phyloP scores from a whole-genome alignment of 768 basidiomycete genomes.

The Auriscalpium orientale region DNA sequence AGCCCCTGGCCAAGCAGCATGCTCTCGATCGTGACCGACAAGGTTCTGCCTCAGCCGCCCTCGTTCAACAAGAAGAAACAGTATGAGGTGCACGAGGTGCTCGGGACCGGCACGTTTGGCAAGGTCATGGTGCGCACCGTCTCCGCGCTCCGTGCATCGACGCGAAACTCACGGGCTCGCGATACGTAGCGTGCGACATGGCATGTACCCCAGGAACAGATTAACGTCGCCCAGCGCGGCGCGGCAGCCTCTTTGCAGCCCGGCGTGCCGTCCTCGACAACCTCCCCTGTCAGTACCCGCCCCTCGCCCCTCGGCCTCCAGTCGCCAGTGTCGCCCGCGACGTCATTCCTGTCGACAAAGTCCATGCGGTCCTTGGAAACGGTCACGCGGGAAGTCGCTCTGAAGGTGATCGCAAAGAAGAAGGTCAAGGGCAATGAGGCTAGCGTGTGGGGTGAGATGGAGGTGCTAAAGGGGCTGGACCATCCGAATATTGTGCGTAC shows the following conservation, averaged over 20 bases:
- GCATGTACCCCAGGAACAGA: constrained; percentile 61
- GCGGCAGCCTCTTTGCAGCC: constrained; percentile 33
- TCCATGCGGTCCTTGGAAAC: constrained; percentile 16
- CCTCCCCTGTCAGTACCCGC: background rate
- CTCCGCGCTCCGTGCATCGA: background rate
- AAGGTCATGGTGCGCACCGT: constrained; percentile 63
- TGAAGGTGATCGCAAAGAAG: constrained; percentile 93
- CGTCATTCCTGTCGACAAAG: constrained; percentile 19
- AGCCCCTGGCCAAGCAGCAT: background rate
- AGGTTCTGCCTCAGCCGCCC: constrained; percentile 73
- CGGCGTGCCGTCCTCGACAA: constrained; percentile 3
- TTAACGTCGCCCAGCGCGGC: constrained; percentile 48
- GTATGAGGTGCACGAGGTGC: constrained; percentile 62
- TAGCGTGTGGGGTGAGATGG: constrained; percentile 90
- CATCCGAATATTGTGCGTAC: constrained; percentile 82
- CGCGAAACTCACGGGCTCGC: background rate
- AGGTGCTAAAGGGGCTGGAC: constrained; percentile 80
- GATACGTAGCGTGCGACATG: constrained; percentile 60
- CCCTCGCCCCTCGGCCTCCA: background rate
- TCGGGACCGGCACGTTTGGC: constrained; percentile 85
- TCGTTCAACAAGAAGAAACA: constrained; percentile 83
- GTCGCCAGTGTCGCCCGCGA: constrained; percentile 17
- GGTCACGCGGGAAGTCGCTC: constrained; percentile 64
- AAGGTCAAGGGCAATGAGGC: constrained; percentile 88
- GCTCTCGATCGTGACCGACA: constrained; percentile 33